Conservation (phyloP, 768 basidiomycete species). For the Tricholomella constricta region DNA sequence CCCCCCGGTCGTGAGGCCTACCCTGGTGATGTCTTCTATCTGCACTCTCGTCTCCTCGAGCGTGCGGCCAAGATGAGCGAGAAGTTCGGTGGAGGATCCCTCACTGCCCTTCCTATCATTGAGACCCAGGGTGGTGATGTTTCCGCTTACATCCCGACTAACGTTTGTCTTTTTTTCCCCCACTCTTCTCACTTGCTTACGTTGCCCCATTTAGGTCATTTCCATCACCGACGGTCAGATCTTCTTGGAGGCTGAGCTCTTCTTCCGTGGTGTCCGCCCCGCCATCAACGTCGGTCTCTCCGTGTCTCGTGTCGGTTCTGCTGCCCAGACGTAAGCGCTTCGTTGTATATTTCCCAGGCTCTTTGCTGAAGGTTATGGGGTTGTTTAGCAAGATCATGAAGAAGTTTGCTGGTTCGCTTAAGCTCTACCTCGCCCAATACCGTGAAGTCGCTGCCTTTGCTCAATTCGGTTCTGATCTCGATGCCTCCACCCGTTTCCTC, state of each 20-base stretch:
- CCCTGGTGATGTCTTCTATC: slow-evolving; percentile 99
- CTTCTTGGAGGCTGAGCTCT: slow-evolving; percentile 99
- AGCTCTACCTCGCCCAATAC: slow-evolving; percentile 99
- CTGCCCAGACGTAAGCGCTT: slow-evolving; percentile 91
- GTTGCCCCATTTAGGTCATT: slow-evolving; percentile 69
- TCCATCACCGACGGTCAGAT: slow-evolving; percentile 99
- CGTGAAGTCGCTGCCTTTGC: slow-evolving; percentile 99
- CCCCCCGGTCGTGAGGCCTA: slow-evolving; percentile 99
- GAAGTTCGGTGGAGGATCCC: slow-evolving; percentile 96
- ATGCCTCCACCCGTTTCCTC: slow-evolving; percentile 98
- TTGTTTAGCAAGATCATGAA: slow-evolving; percentile 91
- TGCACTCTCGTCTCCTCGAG: slow-evolving; percentile 99
- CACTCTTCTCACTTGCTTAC: slow-evolving; percentile 6
- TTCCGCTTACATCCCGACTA: slow-evolving; percentile 97
- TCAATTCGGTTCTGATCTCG: slow-evolving; percentile 99
- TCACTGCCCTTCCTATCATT: slow-evolving; percentile 98
- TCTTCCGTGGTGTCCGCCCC: slow-evolving; percentile 99
- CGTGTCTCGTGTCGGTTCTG: slow-evolving; percentile 99
- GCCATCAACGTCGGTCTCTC: slow-evolving; percentile 99
- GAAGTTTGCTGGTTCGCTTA: slow-evolving; percentile 99
- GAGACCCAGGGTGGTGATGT: slow-evolving; percentile 99
- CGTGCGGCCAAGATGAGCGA: slow-evolving; percentile 99
- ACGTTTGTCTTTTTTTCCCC: slow-evolving; percentile 48
- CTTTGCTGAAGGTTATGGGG: too few relatives aligned
- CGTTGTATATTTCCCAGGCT: too few relatives aligned